Conservation (phyloP, 306 rosid species). For the Carpinus viminea region DNA sequence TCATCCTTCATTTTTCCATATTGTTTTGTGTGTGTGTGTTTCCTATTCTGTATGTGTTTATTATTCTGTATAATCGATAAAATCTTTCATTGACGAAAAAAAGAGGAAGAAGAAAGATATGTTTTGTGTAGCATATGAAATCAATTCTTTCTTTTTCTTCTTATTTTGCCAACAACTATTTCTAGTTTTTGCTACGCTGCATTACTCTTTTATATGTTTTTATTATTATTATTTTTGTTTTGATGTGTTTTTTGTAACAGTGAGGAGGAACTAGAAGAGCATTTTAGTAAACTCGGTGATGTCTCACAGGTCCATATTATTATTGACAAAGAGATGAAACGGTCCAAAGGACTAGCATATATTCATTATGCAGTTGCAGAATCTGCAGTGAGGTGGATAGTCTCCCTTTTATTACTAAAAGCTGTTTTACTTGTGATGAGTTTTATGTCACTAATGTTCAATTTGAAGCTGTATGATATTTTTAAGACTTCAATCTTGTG, state of each 20-base stretch:
- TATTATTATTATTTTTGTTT: not conserved
- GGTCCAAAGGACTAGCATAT: constrained; percentile 77
- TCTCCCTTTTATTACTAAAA: constrained; percentile 8
- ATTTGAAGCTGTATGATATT: not conserved
- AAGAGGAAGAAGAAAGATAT: not conserved
- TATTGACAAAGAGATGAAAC: constrained; percentile 75
- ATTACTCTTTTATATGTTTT: not conserved
- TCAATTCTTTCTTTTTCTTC: not conserved
- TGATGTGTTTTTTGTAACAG: constrained; percentile 38
- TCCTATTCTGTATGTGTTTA: not conserved
- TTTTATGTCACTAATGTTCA: not conserved
- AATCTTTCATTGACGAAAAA: not conserved
- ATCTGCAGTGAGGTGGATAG: constrained; percentile 58
- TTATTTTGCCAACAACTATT: not conserved
- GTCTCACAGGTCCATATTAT: constrained; percentile 79
- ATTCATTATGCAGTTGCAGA: constrained; percentile 55
- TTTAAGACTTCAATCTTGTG: not conserved
- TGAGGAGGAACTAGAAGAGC: constrained; percentile 84
- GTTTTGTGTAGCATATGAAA: not conserved
- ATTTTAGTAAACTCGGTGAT: constrained; percentile 62
- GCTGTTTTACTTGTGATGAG: not conserved
- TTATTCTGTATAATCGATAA: not conserved
- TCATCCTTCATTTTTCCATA: constrained; percentile 5
- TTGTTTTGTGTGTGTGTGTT: not conserved
- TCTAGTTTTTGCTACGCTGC: not conserved